Evolutionary conservation across 768 basidiomycete species (phyloP).

Genomic region (Gymnopilus dilepis): DNA sequence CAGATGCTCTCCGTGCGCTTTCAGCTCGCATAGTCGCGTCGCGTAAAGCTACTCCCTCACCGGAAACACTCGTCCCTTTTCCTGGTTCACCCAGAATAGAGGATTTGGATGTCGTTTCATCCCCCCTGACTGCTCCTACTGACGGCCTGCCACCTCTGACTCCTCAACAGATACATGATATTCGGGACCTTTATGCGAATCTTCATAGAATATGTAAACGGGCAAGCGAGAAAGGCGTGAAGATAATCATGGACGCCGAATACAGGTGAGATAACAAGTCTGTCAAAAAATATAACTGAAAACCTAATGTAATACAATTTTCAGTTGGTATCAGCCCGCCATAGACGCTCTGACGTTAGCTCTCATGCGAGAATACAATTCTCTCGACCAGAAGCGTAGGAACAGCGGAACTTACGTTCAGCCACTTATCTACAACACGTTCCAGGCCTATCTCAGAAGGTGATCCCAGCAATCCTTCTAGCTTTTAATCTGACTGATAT

Average conservation of each 20-base stretch:
- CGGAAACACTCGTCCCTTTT: constrained; percentile 52
- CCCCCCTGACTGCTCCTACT: constrained; percentile 33
- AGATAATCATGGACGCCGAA: constrained; percentile 85
- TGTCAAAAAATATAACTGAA: neutral
- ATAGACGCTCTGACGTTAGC: constrained; percentile 80
- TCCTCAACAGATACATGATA: constrained; percentile 58
- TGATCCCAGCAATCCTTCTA: too few species aligned
- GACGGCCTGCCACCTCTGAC: constrained; percentile 26
- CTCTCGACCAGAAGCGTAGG: constrained; percentile 24
- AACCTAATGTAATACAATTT: neutral
- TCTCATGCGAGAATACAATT: constrained; percentile 82
- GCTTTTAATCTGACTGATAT: neutral
- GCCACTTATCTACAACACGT: constrained; percentile 84
- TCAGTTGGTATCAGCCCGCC: constrained; percentile 77
- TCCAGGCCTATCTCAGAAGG: constrained; percentile 88
- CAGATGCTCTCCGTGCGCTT: constrained; percentile 61
- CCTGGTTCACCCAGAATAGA: constrained; percentile 68
- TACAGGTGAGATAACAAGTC: constrained; percentile 53
- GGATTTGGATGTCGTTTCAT: constrained; percentile 62
- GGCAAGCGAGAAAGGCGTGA: constrained; percentile 67
- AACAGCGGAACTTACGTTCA: constrained; percentile 41
- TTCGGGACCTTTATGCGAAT: constrained; percentile 66
- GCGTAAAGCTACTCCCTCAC: constrained; percentile 13
- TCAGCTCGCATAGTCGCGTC: constrained; percentile 61
- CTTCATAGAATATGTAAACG: constrained; percentile 66